Conservation (phyloP, 75 land plant genomes). For the Cryptomeria japonica region DNA sequence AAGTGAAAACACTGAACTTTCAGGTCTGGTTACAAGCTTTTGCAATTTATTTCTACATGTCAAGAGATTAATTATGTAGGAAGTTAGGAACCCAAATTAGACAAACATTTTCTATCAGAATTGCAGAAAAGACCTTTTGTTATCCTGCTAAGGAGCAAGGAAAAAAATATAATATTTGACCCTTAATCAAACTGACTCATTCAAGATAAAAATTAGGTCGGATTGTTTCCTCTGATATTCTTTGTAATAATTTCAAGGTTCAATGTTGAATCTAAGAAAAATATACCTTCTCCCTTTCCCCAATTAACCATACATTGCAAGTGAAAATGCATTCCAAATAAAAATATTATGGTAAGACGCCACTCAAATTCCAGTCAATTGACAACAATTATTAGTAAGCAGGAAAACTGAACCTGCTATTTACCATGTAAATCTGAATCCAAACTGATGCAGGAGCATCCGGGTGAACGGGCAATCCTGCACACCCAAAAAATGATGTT, state of each 20-base stretch:
- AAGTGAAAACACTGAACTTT: not conserved
- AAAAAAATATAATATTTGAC: not conserved
- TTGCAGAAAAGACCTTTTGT: not conserved
- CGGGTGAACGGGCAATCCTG: too few species aligned
- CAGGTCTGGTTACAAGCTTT: not conserved
- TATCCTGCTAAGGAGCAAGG: not conserved
- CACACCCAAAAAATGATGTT: too few species aligned
- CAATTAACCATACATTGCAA: too few species aligned
- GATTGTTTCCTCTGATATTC: slow-evolving; percentile 18
- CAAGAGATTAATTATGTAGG: not conserved
- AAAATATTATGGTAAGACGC: too few species aligned
- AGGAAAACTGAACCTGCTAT: too few species aligned
- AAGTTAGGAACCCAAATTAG: not conserved
- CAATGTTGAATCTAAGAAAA: slow-evolving; percentile 55
- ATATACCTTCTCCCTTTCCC: slow-evolving; percentile 42
- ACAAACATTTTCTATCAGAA: not conserved
- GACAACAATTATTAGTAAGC: too few species aligned
- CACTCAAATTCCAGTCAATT: too few species aligned
- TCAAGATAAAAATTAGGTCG: not conserved
- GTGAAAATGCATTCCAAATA: too few species aligned
- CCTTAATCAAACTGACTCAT: not conserved
- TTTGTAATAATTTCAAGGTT: slow-evolving; percentile 41
- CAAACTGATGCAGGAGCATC: too few species aligned
- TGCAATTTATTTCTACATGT: not conserved
- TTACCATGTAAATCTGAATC: too few species aligned